A percentile compares a stretch with the other conserved stretches of the same genome.
These are phyloP conservation scores for Linnemannia elongata DNA, from an alignment of 192 early-diverging fungal species.

Conservation along the genomic window DNA sequence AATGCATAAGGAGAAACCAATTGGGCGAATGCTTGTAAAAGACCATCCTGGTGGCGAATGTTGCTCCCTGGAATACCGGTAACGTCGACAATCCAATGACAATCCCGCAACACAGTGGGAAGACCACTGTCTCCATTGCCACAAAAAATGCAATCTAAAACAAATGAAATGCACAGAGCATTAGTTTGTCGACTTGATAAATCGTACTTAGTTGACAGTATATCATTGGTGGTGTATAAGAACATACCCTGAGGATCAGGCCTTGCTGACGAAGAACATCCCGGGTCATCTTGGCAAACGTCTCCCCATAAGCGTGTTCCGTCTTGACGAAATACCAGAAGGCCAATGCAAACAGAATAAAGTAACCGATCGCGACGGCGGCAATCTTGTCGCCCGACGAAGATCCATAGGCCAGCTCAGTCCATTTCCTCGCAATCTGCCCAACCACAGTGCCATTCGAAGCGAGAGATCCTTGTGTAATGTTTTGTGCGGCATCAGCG, in stretches of 20 bases:
- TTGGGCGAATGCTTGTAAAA: slow-evolving; percentile 72
- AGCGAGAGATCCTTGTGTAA: background rate
- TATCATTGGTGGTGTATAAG: background rate
- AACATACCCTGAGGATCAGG: slow-evolving; percentile 67
- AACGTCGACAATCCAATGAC: slow-evolving; percentile 85
- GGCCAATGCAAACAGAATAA: slow-evolving; percentile 62
- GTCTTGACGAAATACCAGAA: slow-evolving; percentile 64
- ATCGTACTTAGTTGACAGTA: background rate
- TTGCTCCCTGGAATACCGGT: slow-evolving; percentile 77
- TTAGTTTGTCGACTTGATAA: slow-evolving; percentile 10
- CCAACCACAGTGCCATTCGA: background rate
- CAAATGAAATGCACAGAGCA: background rate
- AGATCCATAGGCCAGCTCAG: slow-evolving; percentile 62
- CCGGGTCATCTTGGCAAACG: slow-evolving; percentile 57
- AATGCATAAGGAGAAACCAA: slow-evolving; percentile 81
- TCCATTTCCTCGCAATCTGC: slow-evolving; percentile 57
- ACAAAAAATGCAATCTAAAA: slow-evolving; percentile 85
- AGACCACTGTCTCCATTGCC: slow-evolving; percentile 85
- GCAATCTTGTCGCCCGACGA: slow-evolving; percentile 69
- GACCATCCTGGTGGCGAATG: slow-evolving; percentile 62
- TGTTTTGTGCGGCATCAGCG: background rate
- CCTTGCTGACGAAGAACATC: slow-evolving; percentile 68
- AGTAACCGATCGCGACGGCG: slow-evolving; percentile 73
- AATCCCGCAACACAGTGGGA: slow-evolving; percentile 90
- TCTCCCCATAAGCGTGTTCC: slow-evolving; percentile 59